A percentile compares a stretch with the other conserved stretches of the same genome.
Evolutionary conservation across 257 asterid genomes (phyloP).

Genomic region (Mitragyna speciosa): DNA sequence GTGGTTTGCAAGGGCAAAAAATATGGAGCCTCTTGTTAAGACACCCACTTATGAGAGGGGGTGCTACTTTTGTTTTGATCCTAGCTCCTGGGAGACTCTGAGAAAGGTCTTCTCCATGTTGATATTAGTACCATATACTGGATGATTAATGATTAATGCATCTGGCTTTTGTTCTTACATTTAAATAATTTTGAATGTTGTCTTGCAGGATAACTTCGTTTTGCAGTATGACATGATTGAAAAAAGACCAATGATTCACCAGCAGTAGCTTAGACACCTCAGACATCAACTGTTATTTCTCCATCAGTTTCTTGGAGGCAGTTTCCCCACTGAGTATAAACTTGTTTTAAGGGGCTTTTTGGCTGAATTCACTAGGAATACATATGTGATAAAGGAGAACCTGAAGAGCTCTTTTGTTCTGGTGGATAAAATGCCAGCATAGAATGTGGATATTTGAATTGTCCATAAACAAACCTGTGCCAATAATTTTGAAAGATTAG

Average conservation of each 20-base stretch:
- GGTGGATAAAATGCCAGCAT: neutral
- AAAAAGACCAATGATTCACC: slow-evolving; percentile 55
- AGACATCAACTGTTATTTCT: neutral
- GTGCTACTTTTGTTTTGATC: slow-evolving; percentile 67
- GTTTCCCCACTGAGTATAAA: neutral
- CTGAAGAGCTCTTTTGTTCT: no score
- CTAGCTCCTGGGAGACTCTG: slow-evolving; percentile 64
- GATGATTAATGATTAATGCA: neutral
- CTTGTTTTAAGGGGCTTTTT: slow-evolving; percentile 9
- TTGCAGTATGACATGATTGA: slow-evolving; percentile 71
- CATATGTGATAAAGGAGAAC: no score
- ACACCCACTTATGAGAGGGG: slow-evolving; percentile 68
- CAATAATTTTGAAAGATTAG: neutral
- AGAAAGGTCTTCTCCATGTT: slow-evolving; percentile 55
- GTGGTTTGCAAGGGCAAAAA: slow-evolving; percentile 67
- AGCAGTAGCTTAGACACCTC: slow-evolving; percentile 23
- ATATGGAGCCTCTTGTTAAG: slow-evolving; percentile 68
- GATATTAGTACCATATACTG: neutral
- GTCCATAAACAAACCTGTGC: neutral
- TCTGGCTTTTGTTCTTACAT: neutral
- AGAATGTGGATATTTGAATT: neutral
- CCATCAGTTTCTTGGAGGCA: neutral
- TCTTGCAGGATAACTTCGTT: slow-evolving; percentile 70
- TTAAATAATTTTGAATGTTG: neutral
- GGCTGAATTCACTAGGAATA: neutral